Conservation (phyloP, 2,329 filamentous ascomycete genomes). For the Sordariomycetes sp. region DNA sequence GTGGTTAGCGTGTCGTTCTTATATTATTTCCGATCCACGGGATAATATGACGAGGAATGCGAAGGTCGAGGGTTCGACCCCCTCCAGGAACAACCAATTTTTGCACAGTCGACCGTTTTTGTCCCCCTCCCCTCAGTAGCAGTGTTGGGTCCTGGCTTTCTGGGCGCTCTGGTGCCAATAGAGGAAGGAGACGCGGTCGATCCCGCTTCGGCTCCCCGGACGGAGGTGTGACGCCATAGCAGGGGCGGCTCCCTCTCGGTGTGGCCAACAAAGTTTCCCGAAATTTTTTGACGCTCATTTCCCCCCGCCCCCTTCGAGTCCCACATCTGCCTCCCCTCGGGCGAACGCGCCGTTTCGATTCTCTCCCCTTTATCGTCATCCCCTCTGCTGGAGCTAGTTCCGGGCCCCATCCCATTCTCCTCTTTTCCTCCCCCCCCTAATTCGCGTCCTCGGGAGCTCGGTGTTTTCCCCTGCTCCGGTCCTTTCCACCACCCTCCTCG, state of each 20-base stretch:
- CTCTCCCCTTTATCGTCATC: too few species aligned
- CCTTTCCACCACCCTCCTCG: too few species aligned
- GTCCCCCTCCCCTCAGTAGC: background rate
- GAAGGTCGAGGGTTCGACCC: slow-evolving; percentile 11
- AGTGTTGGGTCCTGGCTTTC: background rate
- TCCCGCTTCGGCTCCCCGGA: background rate
- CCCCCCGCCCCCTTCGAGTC: background rate
- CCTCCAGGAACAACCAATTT: slow-evolving; percentile 10
- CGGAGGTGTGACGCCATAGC: background rate
- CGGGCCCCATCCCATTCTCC: too few species aligned
- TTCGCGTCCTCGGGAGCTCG: too few species aligned
- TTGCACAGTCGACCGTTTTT: background rate
- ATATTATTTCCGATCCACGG: slow-evolving; percentile 8
- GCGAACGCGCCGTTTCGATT: too few species aligned
- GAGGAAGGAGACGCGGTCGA: background rate
- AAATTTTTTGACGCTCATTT: background rate
- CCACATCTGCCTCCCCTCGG: too few species aligned
- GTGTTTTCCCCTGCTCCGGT: too few species aligned
- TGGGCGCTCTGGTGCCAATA: background rate
- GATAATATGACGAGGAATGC: slow-evolving; percentile 10
- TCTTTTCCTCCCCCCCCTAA: too few species aligned
- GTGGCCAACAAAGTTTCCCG: background rate
- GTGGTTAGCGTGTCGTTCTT: slow-evolving; percentile 11
- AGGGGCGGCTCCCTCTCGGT: background rate
- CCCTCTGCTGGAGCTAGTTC: too few species aligned